These are phyloP conservation scores for Cardamine chenopodiifolia DNA, from an alignment of 345 rosid genomes.

Conservation along the genomic window DNA sequence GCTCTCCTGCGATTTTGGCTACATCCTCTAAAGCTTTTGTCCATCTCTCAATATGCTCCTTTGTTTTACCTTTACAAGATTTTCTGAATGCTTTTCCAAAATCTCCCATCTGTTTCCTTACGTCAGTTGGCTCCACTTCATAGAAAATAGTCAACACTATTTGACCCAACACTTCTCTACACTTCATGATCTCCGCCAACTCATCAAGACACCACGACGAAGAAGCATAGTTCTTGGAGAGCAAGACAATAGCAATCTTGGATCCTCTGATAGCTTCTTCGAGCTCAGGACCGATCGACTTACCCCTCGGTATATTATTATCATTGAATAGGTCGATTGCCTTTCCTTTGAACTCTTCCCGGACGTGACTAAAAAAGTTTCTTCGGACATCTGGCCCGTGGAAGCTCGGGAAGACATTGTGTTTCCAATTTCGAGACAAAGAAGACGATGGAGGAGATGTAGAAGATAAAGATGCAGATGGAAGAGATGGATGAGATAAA, in stretches of 20 bases:
- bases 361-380: not conserved
- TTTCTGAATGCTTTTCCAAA: not conserved
- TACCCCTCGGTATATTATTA: not conserved
- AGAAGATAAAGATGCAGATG: too few species aligned
- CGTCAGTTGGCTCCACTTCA: not conserved
- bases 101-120: not conserved
- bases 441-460: too few species aligned
- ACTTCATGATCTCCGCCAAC: too few species aligned
- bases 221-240: not conserved
- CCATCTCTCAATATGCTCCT: not conserved
- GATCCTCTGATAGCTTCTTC: not conserved
- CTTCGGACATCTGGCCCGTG: not conserved
- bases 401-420: not conserved
- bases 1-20: not conserved
- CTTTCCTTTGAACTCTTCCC: not conserved
- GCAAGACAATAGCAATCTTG: not conserved
- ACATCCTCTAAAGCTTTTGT: not conserved
- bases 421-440: too few species aligned
- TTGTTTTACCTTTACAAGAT: conserved; percentile 2
- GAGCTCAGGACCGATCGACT: not conserved
- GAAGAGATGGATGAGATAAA: too few species aligned
- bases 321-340: not conserved
- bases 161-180: too few species aligned
- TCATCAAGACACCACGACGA: too few species aligned
- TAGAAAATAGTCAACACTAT: not conserved